Evolutionary conservation across 345 rosid species (phyloP).

Genomic region (Carallia brachiata): DNA sequence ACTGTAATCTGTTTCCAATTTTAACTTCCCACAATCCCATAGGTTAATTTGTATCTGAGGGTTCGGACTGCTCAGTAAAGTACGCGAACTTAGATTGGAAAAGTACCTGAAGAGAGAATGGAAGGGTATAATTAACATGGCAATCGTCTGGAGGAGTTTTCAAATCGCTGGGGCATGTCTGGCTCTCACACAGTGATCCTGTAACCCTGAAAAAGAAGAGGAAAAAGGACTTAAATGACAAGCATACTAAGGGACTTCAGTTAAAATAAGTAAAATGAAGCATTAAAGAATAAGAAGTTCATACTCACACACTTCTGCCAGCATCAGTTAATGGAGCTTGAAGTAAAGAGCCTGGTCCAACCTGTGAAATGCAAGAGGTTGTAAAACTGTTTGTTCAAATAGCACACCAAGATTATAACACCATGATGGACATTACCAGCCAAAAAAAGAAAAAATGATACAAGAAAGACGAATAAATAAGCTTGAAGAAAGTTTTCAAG

Average conservation of each 20-base stretch:
- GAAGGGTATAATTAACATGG: constrained; percentile 88
- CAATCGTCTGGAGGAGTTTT: constrained; percentile 98
- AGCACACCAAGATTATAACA: constrained; percentile 13
- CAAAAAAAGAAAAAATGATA: neutral
- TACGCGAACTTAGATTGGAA: constrained; percentile 18
- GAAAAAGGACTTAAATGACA: constrained; percentile 3
- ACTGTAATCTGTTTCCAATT: neutral
- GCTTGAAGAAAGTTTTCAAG: neutral
- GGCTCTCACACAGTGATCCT: constrained; percentile 65
- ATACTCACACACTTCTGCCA: constrained; percentile 82
- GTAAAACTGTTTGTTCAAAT: constrained; percentile 6
- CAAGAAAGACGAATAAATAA: neutral
- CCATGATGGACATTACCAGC: neutral
- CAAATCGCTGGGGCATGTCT: constrained; percentile 83
- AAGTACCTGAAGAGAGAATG: constrained; percentile 89
- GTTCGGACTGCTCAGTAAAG: neutral
- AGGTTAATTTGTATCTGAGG: neutral
- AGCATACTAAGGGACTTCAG: constrained; percentile 8
- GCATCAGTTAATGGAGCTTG: constrained; percentile 81
- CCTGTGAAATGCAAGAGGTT: constrained; percentile 42
- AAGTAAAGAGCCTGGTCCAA: constrained; percentile 84
- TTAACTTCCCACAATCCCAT: neutral
- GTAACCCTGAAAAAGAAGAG: constrained; percentile 59
- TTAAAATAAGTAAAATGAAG: constrained; percentile 3
- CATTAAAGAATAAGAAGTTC: constrained; percentile 26